Conservation (phyloP, 1,139 yeast species). For the Hansenula lynferdii region DNA sequence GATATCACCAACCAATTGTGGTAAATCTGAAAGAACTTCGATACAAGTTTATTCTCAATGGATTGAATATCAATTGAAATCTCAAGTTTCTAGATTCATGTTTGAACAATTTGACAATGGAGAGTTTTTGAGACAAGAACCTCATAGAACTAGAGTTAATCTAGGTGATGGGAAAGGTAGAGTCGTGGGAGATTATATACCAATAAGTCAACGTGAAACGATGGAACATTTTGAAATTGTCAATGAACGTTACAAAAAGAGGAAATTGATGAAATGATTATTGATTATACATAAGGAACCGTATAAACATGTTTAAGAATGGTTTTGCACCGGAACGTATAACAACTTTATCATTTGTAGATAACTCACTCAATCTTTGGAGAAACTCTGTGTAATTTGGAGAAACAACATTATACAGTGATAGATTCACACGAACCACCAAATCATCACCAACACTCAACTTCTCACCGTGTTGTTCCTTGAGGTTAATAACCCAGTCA, state of each 20-base stretch:
- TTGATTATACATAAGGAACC: conserved; percentile 7
- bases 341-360: not conserved
- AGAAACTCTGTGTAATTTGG: not conserved
- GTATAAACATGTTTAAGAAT: conserved; percentile 10
- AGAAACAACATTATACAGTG: not conserved
- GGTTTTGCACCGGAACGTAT: not conserved
- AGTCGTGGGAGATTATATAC: conserved; percentile 49
- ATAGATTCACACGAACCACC: not conserved
- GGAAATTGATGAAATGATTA: not conserved
- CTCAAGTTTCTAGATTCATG: conserved; percentile 26
- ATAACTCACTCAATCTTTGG: not conserved
- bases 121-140: conserved; percentile 22
- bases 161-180: conserved; percentile 73
- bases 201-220: conserved; percentile 52
- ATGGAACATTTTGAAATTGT: conserved; percentile 60
- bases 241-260: conserved; percentile 46
- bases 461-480: not conserved
- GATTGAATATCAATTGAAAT: conserved; percentile 33
- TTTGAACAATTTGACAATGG: conserved; percentile 19
- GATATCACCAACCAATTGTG: conserved; percentile 29
- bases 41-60: conserved; percentile 24
- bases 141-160: conserved; percentile 38
- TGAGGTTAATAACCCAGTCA: not conserved
- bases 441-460: not conserved
- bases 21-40: conserved; percentile 18